Evolutionary conservation across 2,329 filamentous ascomycete genomes (phyloP).

Genomic region (Emydomyces testavorans): DNA sequence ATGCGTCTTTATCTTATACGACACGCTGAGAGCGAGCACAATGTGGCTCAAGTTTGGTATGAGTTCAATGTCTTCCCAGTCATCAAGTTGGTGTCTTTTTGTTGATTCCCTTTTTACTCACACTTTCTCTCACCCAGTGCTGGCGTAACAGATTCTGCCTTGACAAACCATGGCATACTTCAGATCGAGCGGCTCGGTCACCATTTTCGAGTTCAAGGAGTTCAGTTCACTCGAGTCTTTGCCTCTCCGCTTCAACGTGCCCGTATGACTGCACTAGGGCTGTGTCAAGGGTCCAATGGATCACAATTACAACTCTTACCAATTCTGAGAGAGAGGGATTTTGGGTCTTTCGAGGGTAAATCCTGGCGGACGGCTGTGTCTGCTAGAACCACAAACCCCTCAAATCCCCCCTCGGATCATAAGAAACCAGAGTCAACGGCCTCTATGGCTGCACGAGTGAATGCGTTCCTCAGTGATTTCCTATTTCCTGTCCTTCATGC

Average conservation of each 20-base stretch:
- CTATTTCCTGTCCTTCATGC: constrained; percentile 47
- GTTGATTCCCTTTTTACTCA: constrained; percentile 1
- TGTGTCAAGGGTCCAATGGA: constrained; percentile 11
- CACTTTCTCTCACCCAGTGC: constrained; percentile 42
- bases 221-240: constrained; percentile 59
- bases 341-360: constrained; percentile 32
- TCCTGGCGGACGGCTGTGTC: constrained; percentile 4
- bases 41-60: constrained; percentile 49
- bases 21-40: constrained; percentile 83
- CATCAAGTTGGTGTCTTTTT: not conserved
- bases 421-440: constrained; percentile 55
- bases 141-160: constrained; percentile 62
- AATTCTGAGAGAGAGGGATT: constrained; percentile 32
- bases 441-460: constrained; percentile 53
- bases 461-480: constrained; percentile 54
- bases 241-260: constrained; percentile 69
- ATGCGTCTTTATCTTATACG: constrained; percentile 66
- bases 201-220: constrained; percentile 52
- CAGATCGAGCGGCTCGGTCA: constrained; percentile 62
- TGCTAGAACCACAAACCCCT: constrained; percentile 22
- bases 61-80: constrained; percentile 2
- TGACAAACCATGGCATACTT: constrained; percentile 70
- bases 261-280: constrained; percentile 35
- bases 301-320: constrained; percentile 14
- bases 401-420: constrained; percentile 31